These are phyloP conservation scores for Anethum foeniculum DNA, from an alignment of 140 eudicot genomes.

Conservation along the genomic window DNA sequence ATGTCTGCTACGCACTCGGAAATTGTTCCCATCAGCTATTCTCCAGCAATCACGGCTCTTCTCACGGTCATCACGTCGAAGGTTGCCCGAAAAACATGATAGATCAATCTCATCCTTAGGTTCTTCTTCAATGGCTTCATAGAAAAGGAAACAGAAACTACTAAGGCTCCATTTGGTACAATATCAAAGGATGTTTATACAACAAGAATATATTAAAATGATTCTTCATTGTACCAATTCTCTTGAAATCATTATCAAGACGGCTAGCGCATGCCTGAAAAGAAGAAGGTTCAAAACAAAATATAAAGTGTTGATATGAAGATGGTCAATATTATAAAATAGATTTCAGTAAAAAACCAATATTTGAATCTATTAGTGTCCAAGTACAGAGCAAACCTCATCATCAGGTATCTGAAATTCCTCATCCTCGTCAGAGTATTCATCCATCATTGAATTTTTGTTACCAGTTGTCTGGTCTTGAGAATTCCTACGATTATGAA, in stretches of 20 bases:
- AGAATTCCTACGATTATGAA: conserved; percentile 50
- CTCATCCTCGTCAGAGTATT: conserved; percentile 91
- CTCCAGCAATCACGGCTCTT: conserved; percentile 87
- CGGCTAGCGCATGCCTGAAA: conserved; percentile 39
- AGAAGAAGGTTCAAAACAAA: conserved; percentile 20
- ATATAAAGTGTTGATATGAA: not conserved
- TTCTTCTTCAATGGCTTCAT: conserved; percentile 74
- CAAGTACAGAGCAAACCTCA: conserved; percentile 42
- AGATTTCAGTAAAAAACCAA: not conserved
- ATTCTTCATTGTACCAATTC: conserved; percentile 41
- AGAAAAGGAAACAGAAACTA: conserved; percentile 3
- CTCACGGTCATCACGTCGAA: conserved; percentile 72
- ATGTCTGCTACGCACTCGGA: conserved; percentile 83
- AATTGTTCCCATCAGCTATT: conserved; percentile 82
- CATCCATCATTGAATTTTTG: conserved; percentile 78
- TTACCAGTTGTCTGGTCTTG: conserved; percentile 50
- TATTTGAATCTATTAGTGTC: not conserved
- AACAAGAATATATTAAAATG: not conserved
- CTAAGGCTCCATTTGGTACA: conserved; percentile 1
- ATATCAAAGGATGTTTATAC: not conserved
- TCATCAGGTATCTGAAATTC: conserved; percentile 67
- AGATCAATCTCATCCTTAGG: conserved; percentile 63
- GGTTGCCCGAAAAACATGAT: conserved; percentile 80
- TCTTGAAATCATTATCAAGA: conserved; percentile 49
- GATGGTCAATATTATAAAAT: not conserved